Evolutionary conservation across 345 rosid species (phyloP).

Genomic region (Salix udensis): DNA sequence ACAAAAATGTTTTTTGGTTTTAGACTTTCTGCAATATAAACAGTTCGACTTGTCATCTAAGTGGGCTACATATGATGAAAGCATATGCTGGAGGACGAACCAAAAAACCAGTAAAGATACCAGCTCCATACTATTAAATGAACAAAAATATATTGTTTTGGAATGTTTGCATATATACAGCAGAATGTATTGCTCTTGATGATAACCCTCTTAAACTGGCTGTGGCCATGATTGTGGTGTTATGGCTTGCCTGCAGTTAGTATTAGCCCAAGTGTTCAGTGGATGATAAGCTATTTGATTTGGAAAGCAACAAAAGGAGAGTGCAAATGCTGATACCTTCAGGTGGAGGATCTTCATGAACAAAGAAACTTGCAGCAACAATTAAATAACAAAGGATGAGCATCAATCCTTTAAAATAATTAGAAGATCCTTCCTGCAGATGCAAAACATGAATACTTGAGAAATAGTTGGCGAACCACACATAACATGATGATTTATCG

Average conservation of each 20-base stretch:
- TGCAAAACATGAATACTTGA: not conserved
- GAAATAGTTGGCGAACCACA: not conserved
- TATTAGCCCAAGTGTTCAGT: not conserved
- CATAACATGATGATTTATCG: not conserved
- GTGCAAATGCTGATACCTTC: conserved; percentile 2
- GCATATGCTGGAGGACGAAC: not conserved
- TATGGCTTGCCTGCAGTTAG: conserved; percentile 19
- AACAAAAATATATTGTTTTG: conserved; percentile 2
- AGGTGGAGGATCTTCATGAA: conserved; percentile 49
- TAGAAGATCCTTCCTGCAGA: conserved; percentile 73
- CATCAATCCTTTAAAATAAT: conserved; percentile 80
- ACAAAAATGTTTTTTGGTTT: not conserved
- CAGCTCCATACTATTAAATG: conserved; percentile 4
- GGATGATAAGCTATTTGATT: not conserved
- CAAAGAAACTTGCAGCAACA: conserved; percentile 78
- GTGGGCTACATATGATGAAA: not conserved
- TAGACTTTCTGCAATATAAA: conserved; percentile 3
- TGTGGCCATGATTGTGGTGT: conserved; percentile 15
- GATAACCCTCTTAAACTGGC: not conserved
- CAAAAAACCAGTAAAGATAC: conserved; percentile 6
- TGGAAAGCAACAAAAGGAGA: not conserved
- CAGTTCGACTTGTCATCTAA: not conserved
- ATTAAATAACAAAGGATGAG: conserved; percentile 74
- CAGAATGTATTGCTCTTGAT: conserved; percentile 1
- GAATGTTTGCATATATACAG: conserved; percentile 13